Conservation (phyloP, 176 grass and related monocot genomes). For the Chrysopogon serrulatus region DNA sequence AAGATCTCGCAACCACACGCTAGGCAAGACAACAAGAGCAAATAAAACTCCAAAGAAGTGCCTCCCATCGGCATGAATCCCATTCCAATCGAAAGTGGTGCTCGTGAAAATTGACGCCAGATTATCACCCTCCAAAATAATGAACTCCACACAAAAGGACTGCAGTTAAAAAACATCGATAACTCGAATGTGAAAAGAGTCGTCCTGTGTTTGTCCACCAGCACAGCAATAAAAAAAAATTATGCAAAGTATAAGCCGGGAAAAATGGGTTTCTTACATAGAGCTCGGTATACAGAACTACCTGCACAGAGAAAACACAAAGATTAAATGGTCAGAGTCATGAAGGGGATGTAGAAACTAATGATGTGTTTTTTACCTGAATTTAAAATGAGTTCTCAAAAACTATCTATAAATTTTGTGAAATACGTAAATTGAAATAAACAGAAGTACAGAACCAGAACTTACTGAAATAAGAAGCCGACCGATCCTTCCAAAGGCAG, state of each 20-base stretch:
- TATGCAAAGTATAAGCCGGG: neutral
- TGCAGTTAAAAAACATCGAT: constrained; percentile 34
- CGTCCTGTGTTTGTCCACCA: neutral
- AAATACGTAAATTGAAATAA: no score
- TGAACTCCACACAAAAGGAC: constrained; percentile 95
- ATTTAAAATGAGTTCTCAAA: no score
- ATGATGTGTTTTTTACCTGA: no score
- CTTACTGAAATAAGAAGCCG: constrained; percentile 82
- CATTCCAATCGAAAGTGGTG: constrained; percentile 45
- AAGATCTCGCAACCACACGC: constrained; percentile 84
- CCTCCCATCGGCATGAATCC: constrained; percentile 60
- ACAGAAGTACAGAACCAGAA: no score
- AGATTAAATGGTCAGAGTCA: neutral
- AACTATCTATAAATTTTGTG: no score
- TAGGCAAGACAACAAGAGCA: constrained; percentile 75
- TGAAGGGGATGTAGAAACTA: no score
- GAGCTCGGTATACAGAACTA: constrained; percentile 77
- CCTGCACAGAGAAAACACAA: constrained; percentile 36
- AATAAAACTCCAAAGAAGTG: constrained; percentile 84
- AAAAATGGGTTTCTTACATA: constrained; percentile 57
- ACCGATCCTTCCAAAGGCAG: constrained; percentile 82
- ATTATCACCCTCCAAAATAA: constrained; percentile 94
- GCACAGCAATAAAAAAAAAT: neutral
- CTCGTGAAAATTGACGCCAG: constrained; percentile 70
- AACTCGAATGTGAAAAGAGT: neutral